Conservation (phyloP, 805 yeast genomes). For the Candida succiphila region DNA sequence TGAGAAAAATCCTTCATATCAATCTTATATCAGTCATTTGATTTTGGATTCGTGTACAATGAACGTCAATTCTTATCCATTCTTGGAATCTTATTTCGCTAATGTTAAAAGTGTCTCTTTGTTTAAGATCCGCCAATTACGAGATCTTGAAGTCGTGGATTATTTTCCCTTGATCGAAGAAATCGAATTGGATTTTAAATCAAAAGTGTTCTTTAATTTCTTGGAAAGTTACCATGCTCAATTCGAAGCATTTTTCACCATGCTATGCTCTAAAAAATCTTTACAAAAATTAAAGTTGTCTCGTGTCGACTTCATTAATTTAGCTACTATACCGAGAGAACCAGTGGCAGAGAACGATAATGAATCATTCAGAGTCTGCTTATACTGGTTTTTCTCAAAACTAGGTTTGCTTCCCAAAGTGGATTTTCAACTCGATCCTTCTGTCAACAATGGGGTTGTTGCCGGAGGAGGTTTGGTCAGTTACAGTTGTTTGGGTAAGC, state of each 20-base stretch:
- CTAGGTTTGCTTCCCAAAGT: slow-evolving; percentile 1
- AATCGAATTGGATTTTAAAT: slow-evolving; percentile 37
- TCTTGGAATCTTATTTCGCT: slow-evolving; percentile 29
- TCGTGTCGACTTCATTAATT: slow-evolving; percentile 3
- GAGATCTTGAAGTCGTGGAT: slow-evolving; percentile 40
- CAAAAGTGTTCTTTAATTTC: slow-evolving; percentile 28
- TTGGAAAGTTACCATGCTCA: slow-evolving; percentile 1
- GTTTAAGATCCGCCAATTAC: slow-evolving; percentile 27
- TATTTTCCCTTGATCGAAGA: slow-evolving; percentile 28
- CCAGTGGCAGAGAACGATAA: slow-evolving; percentile 1
- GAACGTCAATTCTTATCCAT: slow-evolving; percentile 5
- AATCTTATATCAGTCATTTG: slow-evolving; percentile 6
- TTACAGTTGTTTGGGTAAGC: neutral
- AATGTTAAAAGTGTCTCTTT: slow-evolving; percentile 29
- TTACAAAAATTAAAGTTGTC: slow-evolving; percentile 1
- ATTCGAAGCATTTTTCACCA: slow-evolving; percentile 2
- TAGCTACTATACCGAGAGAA: slow-evolving; percentile 2
- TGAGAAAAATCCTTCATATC: slow-evolving; percentile 7
- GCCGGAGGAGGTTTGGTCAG: neutral
- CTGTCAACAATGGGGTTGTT: neutral
- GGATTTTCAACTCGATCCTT: neutral
- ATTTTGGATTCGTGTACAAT: slow-evolving; percentile 2
- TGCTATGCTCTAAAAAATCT: neutral
- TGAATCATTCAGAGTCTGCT: slow-evolving; percentile 3
- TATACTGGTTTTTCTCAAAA: slow-evolving; percentile 3